A percentile compares a stretch with the other conserved stretches of the same genome.
Conservation (phyloP, 805 yeast genomes). For the Saccharomycopsis sp. region DNA sequence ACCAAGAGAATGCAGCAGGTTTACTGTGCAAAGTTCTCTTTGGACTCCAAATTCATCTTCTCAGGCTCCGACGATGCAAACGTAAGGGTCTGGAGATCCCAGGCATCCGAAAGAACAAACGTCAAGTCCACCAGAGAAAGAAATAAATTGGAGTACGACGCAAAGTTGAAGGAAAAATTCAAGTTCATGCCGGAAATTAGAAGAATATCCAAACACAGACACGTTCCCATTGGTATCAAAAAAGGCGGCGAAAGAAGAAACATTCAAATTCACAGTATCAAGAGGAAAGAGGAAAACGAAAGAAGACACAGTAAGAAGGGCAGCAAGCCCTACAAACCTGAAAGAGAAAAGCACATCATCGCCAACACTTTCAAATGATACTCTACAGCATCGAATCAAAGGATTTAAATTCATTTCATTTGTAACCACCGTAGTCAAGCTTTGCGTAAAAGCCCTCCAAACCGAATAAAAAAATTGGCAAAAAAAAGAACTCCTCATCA, state of each 20-base stretch:
- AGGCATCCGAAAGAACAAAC: constrained; percentile 75
- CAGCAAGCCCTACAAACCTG: constrained; percentile 49
- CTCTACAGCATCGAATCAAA: too few relatives aligned
- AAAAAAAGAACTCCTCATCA: constrained; percentile 25
- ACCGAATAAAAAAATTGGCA: not conserved
- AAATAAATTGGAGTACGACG: constrained; percentile 80
- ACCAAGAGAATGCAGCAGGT: constrained; percentile 97
- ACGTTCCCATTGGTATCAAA: constrained; percentile 79
- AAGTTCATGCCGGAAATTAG: constrained; percentile 94
- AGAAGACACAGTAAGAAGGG: constrained; percentile 65
- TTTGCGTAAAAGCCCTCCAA: too few relatives aligned
- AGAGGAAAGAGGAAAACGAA: constrained; percentile 75
- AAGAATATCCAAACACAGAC: constrained; percentile 86
- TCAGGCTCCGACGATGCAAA: constrained; percentile 97
- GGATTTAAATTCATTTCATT: too few relatives aligned
- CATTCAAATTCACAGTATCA: constrained; percentile 60
- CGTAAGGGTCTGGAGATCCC: constrained; percentile 85
- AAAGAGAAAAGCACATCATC: constrained; percentile 79
- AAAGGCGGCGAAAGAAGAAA: constrained; percentile 82
- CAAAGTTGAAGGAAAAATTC: constrained; percentile 83
- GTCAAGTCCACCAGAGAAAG: constrained; percentile 76
- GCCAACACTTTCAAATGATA: constrained; percentile 16
- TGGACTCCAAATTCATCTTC: constrained; percentile 80
- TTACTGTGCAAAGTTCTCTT: constrained; percentile 72
- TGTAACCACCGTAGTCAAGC: too few relatives aligned